These are phyloP conservation scores for Hirschioporus abietinus DNA, from an alignment of 768 basidiomycete species.

Conservation along the genomic window DNA sequence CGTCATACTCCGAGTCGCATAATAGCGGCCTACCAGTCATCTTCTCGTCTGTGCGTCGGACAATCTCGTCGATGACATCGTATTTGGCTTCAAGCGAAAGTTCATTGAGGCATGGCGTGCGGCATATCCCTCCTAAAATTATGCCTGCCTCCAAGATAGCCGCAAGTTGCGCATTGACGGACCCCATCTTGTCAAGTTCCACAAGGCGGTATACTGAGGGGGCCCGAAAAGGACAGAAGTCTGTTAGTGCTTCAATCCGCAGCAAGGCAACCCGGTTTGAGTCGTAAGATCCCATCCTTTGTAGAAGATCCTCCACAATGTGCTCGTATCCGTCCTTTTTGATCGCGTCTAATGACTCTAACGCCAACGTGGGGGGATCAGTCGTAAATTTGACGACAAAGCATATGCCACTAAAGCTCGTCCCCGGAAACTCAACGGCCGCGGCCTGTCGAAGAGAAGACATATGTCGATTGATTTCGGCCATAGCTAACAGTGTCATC, in stretches of 20 bases:
- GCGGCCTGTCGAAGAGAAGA: too few species aligned
- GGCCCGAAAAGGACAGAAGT: not conserved
- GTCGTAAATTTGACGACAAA: too few species aligned
- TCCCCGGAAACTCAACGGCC: too few species aligned
- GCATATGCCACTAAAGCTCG: too few species aligned
- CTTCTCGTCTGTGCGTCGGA: not conserved
- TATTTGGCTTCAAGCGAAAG: not conserved
- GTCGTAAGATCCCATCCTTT: not conserved
- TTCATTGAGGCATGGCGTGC: not conserved
- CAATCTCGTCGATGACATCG: not conserved
- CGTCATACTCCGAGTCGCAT: too few species aligned
- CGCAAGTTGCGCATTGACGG: not conserved
- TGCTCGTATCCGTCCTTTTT: too few species aligned
- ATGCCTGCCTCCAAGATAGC: not conserved
- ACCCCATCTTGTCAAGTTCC: not conserved
- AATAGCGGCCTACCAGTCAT: too few species aligned
- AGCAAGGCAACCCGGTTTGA: not conserved
- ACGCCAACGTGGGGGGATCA: too few species aligned
- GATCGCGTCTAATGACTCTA: too few species aligned
- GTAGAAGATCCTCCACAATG: too few species aligned
- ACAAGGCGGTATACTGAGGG: not conserved
- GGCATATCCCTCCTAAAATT: not conserved
- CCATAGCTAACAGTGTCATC: too few species aligned
- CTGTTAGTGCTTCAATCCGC: not conserved
- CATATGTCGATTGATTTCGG: too few species aligned